Evolutionary conservation across 148 eudicot genomes (phyloP), one percentile per base, ranked within the genome.

Genomic region (Dianthus caryophyllus): DNA sequence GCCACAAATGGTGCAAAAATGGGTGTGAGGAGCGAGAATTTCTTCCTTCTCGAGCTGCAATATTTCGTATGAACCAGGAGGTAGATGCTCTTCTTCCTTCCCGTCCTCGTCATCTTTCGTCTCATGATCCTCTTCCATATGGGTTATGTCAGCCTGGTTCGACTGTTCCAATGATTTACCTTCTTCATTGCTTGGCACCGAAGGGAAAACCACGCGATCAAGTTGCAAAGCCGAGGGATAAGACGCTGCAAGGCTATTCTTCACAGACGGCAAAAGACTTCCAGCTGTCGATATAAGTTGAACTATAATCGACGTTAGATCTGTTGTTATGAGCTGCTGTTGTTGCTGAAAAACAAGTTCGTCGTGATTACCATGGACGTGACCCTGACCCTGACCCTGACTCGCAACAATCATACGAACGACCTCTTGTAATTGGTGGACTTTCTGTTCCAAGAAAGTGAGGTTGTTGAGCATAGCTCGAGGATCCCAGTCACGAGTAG

Each of bases 1-100:
- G 27, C 96, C 98, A 71, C 98, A 93, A 0, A 93, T 89, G 24
- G 84, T 81, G 76, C 98, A 93, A 51, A 93, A 93, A 72, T 93
- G 98, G 61, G 98, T 93, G 80, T 93, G 98, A 66, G 98, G 96
- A 0, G 98, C 98, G 18, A 93, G 88, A 46, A 93, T 93, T 74
- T 89, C 98, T 63, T 93, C 98, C 71, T 86, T 93, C 70, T 89
- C 98, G 10, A 93, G 85, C 69, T 93, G 98, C 66, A 93, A 61
- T 61, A 93, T 93, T 68, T 89, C 96, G 38, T 87, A 93, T 1
- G 91, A 85, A 47, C 98, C 98, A 4, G 96, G 96, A 54, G 95
- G 89, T 17, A 93, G 87, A 70, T 93, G 85, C 73, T 93, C 98
- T 67, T 88, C 96, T 46, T 92, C 97, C 59, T 85, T 90, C 16